Conservation (phyloP, 176 grass and related monocot species). For the Oryza rufipogon region DNA sequence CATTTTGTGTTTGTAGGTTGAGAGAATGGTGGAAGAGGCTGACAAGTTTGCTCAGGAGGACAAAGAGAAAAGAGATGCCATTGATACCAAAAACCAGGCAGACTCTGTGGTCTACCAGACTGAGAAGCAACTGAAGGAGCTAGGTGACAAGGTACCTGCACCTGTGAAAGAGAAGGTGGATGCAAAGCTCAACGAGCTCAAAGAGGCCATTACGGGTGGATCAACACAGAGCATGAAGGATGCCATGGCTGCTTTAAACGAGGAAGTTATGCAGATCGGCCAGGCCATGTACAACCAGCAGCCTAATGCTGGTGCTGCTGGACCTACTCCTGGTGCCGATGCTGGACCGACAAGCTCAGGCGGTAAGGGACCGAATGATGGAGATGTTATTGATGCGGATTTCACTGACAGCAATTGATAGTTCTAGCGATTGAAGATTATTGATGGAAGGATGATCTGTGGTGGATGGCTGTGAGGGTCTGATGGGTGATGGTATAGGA, state of each 20-base stretch:
- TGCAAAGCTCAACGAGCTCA: slow-evolving; percentile 80
- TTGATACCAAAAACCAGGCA: slow-evolving; percentile 96
- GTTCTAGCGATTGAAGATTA: slow-evolving; percentile 57
- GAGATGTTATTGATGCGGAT: slow-evolving; percentile 93
- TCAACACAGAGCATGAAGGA: slow-evolving; percentile 86
- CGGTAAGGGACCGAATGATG: slow-evolving; percentile 58
- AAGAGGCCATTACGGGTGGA: slow-evolving; percentile 76
- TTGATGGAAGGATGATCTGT: not conserved
- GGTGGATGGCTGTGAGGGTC: slow-evolving; percentile 15
- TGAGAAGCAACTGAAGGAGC: slow-evolving; percentile 95
- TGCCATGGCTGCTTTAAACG: slow-evolving; percentile 86
- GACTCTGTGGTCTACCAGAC: slow-evolving; percentile 95
- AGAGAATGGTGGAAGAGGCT: slow-evolving; percentile 93
- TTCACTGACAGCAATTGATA: slow-evolving; percentile 92
- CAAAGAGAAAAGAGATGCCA: slow-evolving; percentile 96
- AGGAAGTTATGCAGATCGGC: slow-evolving; percentile 97
- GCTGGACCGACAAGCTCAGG: slow-evolving; percentile 46
- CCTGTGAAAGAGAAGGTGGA: slow-evolving; percentile 89
- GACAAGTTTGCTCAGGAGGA: slow-evolving; percentile 96
- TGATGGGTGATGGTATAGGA: slow-evolving; percentile 8
- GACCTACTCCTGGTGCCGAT: slow-evolving; percentile 56
- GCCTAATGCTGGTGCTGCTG: slow-evolving; percentile 48
- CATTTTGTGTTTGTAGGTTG: slow-evolving; percentile 51
- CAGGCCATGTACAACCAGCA: slow-evolving; percentile 96
- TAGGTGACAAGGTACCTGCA: slow-evolving; percentile 85